Percentiles rank a stretch among this genome's conserved stretches.
Conservation (phyloP, 306 rosid genomes). For the Lathyrus sativus region DNA sequence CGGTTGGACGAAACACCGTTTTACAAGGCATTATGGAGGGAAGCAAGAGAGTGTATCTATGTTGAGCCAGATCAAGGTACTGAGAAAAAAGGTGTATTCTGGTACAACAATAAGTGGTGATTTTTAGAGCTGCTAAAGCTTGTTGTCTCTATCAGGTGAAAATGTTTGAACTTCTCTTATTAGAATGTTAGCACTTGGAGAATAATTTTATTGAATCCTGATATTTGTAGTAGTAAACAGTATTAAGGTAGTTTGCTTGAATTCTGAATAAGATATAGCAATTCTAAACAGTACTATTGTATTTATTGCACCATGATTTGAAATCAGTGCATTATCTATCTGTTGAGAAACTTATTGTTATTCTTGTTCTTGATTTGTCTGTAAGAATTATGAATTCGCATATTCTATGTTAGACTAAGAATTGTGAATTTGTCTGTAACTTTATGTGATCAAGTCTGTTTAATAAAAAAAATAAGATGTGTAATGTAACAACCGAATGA, state of each 20-base stretch:
- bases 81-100: constrained; percentile 67
- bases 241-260: constrained; percentile 25
- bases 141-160: constrained; percentile 37
- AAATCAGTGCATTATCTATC: constrained; percentile 30
- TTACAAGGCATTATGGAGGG: constrained; percentile 78
- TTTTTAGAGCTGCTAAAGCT: constrained; percentile 6
- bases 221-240: constrained; percentile 29
- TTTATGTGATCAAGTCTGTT: constrained; percentile 18
- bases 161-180: constrained; percentile 27
- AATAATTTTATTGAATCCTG: constrained; percentile 38
- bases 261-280: constrained; percentile 40
- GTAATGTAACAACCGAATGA: background rate
- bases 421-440: constrained; percentile 26
- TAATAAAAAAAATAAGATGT: background rate
- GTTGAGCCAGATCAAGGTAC: constrained; percentile 73
- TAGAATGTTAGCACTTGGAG: constrained; percentile 31
- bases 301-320: constrained; percentile 33
- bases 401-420: constrained; percentile 1
- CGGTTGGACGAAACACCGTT: constrained; percentile 70
- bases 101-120: constrained; percentile 77
- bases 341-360: constrained; percentile 25
- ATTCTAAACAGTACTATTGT: constrained; percentile 5
- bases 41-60: constrained; percentile 78
- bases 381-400: background rate
- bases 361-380: constrained; percentile 19